Evolutionary conservation across 495 filamentous ascomycete species (phyloP).

Genomic region (Parathielavia appendiculata): DNA sequence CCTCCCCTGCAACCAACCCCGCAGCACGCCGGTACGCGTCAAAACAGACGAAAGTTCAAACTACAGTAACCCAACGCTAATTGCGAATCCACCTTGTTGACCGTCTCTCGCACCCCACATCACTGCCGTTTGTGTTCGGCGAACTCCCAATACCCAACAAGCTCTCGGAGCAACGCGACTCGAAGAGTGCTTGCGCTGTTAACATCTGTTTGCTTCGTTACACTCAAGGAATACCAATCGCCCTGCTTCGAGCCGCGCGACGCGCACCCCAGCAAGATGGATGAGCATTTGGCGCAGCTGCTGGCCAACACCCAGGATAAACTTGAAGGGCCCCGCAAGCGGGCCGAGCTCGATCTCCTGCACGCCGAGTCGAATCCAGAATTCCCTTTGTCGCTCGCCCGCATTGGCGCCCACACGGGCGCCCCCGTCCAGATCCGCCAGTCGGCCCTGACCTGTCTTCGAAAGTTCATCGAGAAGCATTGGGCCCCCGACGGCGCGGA

Average conservation of each 20-base stretch:
- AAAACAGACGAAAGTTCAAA: background rate
- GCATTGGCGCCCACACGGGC: conserved; percentile 68
- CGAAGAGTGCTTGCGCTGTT: background rate
- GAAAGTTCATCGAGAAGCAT: conserved; percentile 69
- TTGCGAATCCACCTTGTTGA: background rate
- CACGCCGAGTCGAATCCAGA: conserved; percentile 57
- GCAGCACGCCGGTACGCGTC: conserved; percentile 6
- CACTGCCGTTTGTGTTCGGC: conserved; percentile 5
- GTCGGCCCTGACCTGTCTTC: conserved; percentile 71
- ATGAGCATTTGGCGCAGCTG: conserved; percentile 76
- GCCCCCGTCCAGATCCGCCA: conserved; percentile 72
- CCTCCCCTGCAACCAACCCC: background rate
- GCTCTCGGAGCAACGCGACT: background rate
- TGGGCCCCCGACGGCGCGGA: conserved; percentile 58
- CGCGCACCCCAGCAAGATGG: conserved; percentile 51
- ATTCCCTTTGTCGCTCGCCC: conserved; percentile 70
- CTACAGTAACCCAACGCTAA: background rate
- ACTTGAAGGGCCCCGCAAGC: conserved; percentile 62
- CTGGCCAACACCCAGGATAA: conserved; percentile 74
- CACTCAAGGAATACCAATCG: background rate
- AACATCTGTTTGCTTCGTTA: background rate
- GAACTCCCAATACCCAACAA: background rate
- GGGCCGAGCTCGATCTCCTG: conserved; percentile 72
- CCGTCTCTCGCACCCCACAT: background rate
- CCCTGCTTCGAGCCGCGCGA: background rate